A percentile compares a stretch with the other conserved stretches of the same genome.
These are phyloP conservation scores for Mesembryanthemum crystallinum DNA, from an alignment of 148 eudicot species.

Conservation along the genomic window DNA sequence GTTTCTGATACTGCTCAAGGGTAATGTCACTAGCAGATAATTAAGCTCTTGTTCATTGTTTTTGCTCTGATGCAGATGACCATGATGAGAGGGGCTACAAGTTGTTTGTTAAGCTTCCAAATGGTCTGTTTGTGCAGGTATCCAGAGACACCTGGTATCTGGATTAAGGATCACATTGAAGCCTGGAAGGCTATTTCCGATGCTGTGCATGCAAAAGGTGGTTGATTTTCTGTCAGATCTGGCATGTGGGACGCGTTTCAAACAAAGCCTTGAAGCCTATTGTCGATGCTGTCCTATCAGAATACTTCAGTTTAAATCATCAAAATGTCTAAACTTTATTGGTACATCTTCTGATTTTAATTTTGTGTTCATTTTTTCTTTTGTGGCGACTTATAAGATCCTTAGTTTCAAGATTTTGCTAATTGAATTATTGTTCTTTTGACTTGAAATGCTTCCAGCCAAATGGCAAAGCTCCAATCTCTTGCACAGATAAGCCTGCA, in stretches of 20 bases:
- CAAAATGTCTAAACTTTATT: too few species aligned
- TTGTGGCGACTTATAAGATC: too few species aligned
- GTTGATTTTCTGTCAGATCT: constrained; percentile 47
- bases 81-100: background rate
- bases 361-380: too few species aligned
- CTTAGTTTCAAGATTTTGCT: too few species aligned
- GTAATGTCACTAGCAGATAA: constrained; percentile 17
- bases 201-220: constrained; percentile 55
- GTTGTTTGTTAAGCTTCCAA: background rate
- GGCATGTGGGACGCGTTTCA: constrained; percentile 52
- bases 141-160: constrained; percentile 43
- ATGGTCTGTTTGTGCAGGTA: constrained; percentile 22
- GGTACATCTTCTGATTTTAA: too few species aligned
- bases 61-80: background rate
- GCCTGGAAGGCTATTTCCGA: constrained; percentile 58
- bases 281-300: background rate
- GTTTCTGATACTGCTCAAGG: constrained; percentile 50
- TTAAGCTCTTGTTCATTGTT: too few species aligned
- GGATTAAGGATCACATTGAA: constrained; percentile 54
- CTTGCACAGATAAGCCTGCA: constrained; percentile 42
- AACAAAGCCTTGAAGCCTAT: constrained; percentile 14
- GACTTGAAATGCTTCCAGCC: constrained; percentile 37
- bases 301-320: background rate
- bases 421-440: background rate
- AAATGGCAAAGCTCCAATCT: constrained; percentile 45